These are phyloP conservation scores for Halenospora varia DNA, from an alignment of 495 filamentous ascomycete species.

Conservation along the genomic window DNA sequence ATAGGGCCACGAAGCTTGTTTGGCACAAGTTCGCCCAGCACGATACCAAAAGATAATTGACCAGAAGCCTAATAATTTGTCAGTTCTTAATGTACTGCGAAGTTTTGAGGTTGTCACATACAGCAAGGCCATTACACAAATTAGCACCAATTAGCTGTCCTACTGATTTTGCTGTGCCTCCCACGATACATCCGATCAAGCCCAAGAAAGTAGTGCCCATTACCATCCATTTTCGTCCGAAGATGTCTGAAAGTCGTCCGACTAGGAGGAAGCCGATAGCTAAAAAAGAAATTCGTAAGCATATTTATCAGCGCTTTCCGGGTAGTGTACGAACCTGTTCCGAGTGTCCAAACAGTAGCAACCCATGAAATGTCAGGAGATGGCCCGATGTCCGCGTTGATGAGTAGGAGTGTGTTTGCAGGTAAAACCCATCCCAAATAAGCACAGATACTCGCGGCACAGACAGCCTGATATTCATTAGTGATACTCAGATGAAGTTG, in stretches of 20 bases:
- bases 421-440: constrained; percentile 2
- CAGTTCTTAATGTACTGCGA: too few relatives aligned
- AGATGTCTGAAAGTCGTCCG: constrained; percentile 49
- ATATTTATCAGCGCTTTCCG: not conserved
- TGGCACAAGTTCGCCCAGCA: constrained; percentile 31
- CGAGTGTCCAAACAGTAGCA: constrained; percentile 31
- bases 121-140: constrained; percentile 27
- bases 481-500: not conserved
- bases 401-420: constrained; percentile 13
- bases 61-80: too few relatives aligned
- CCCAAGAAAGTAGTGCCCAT: constrained; percentile 37
- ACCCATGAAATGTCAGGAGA: constrained; percentile 35
- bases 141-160: constrained; percentile 35
- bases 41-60: constrained; percentile 26
- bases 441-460: not conserved
- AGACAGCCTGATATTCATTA: not conserved
- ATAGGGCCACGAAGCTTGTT: constrained; percentile 36
- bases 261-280: constrained; percentile 28
- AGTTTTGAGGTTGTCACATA: too few relatives aligned
- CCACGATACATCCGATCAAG: constrained; percentile 40
- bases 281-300: not conserved
- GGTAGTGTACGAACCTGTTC: constrained; percentile 16
- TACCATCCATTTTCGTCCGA: constrained; percentile 49
- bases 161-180: constrained; percentile 38
- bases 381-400: constrained; percentile 32